Evolutionary conservation across 179 eudicot species (phyloP).

Genomic region (Heliamphora pulchella): DNA sequence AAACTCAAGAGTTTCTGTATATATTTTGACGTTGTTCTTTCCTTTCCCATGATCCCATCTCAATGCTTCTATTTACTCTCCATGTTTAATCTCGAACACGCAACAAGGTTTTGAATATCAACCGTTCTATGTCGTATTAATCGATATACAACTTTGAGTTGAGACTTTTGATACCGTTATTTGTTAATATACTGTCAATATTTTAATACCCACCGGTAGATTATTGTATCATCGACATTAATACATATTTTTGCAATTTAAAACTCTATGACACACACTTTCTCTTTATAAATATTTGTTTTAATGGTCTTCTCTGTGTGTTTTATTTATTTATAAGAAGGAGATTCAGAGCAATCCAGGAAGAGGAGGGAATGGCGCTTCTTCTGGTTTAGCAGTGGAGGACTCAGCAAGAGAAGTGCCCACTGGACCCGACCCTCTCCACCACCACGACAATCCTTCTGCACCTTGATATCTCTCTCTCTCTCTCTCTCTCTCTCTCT

Average conservation of each 20-base stretch:
- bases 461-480: not conserved
- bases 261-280: not conserved
- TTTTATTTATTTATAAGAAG: not conserved
- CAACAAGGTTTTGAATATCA: not conserved
- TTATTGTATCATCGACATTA: too few species aligned
- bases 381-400: not conserved
- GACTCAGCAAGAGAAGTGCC: conserved; percentile 16
- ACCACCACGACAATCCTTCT: conserved; percentile 7
- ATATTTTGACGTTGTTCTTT: not conserved
- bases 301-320: not conserved
- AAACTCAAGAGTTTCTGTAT: not conserved
- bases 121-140: too few species aligned
- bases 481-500: not conserved
- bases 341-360: not conserved
- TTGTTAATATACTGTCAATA: too few species aligned
- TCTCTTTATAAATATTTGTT: not conserved
- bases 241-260: too few species aligned
- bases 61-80: not conserved
- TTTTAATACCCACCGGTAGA: too few species aligned
- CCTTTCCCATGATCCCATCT: not conserved
- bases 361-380: not conserved
- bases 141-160: too few species aligned
- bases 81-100: not conserved
- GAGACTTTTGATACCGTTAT: too few species aligned
- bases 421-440: conserved; percentile 14